These are phyloP conservation scores for Amanita rimosa DNA, from an alignment of 768 basidiomycete genomes.

Conservation along the genomic window DNA sequence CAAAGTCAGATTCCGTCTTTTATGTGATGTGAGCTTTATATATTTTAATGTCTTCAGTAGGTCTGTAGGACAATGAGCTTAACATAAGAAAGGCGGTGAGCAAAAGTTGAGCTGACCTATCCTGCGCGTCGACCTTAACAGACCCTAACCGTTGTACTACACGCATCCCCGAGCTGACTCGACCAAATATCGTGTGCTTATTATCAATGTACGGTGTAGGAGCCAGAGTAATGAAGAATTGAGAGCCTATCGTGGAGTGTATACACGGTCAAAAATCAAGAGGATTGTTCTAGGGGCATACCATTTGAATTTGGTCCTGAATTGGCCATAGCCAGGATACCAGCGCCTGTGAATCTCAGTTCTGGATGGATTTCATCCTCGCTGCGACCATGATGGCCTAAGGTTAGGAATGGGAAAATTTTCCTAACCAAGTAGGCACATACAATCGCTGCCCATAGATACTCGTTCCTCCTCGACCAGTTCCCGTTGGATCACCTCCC, in stretches of 20 bases:
- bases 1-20: constrained; percentile 6
- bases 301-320: constrained; percentile 91
- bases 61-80: constrained; percentile 22
- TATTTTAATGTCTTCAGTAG: constrained; percentile 81
- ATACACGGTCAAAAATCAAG: not conserved
- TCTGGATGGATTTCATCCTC: constrained; percentile 90
- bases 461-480: constrained; percentile 84
- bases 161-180: constrained; percentile 84
- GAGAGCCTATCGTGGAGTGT: constrained; percentile 53
- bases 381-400: constrained; percentile 22
- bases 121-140: constrained; percentile 81
- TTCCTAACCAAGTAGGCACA: constrained; percentile 15
- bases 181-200: constrained; percentile 86
- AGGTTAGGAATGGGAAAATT: not conserved
- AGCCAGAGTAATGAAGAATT: constrained; percentile 84
- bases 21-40: constrained; percentile 49
- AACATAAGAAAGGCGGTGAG: constrained; percentile 3
- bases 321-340: constrained; percentile 96
- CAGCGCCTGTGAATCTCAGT: constrained; percentile 89
- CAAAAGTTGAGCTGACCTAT: constrained; percentile 43
- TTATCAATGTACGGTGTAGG: constrained; percentile 79
- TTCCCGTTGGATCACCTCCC: constrained; percentile 91
- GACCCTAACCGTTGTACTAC: constrained; percentile 88
- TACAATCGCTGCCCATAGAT: constrained; percentile 86
- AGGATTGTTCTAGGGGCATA: constrained; percentile 13